Base-by-base conservation (phyloP, 306 rosid genomes). In the Quercus bicolor region DNA sequence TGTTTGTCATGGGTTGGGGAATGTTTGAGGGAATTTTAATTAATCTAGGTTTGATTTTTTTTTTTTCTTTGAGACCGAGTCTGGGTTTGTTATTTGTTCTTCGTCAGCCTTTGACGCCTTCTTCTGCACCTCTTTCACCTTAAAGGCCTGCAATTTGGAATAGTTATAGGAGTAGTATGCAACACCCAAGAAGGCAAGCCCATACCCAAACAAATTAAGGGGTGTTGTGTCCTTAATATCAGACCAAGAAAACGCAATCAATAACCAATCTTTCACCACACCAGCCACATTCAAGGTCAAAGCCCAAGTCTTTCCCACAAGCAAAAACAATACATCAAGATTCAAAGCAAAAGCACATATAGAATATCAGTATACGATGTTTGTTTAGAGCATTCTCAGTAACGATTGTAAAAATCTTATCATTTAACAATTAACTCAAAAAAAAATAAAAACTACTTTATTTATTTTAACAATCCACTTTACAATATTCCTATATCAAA, bases 221-320 rank as follows among this genome's bases (percentile, higher is more conserved):
- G 93, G 92, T 0, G 95, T 95, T 0, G 93, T 93, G 45, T 93
- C 98, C 91, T 88, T 90, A 24, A 90, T 91, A 5, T 91, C 92
- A 1, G 97, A 90, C 95, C 97, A 93, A 0, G 98, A 93, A 71
- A 91, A 93, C 0, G 93, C 98, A 14, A 93, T 93, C 76, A 93
- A 53, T 8, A 93, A 73, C 98, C 98, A 93, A 43, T 93, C 98
- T 78, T 93, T 93, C 0, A 93, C 97, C 3, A 93, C 95, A 2
- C 98, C 97, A 9, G 97, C 98, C 29, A 91, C 97, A 72, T 93
- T 93, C 98, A 91, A 91, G 0, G 97, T 93, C 85, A 93, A 34
- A 11, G 98, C 98, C 2, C 93, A 90, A 1, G 98, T 93, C 77
- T 93, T 93, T 15, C 98, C 97, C 0, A 93, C 98, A 0, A 93